These are phyloP conservation scores for Saitozyma podzolica DNA, from an alignment of 768 basidiomycete genomes.

Conservation along the genomic window DNA sequence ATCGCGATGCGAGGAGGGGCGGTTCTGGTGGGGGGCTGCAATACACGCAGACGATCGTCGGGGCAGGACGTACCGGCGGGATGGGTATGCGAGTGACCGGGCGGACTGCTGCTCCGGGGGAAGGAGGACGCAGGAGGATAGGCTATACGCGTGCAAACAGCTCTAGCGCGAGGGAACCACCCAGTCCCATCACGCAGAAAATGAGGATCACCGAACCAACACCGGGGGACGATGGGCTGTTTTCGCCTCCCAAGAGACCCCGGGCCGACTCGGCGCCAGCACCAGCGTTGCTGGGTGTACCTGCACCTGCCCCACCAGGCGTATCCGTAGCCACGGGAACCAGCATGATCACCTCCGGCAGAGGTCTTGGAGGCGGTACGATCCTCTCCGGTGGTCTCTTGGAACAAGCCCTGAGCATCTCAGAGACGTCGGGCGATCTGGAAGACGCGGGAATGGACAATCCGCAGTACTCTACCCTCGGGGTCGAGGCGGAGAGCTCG, in stretches of 20 bases:
- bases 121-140: conserved; percentile 2
- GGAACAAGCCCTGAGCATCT: conserved; percentile 25
- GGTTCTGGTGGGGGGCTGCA: conserved; percentile 60
- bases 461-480: not conserved
- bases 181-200: conserved; percentile 14
- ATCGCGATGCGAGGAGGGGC: conserved; percentile 28
- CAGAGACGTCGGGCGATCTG: conserved; percentile 27
- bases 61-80: conserved; percentile 65
- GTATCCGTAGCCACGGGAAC: not conserved
- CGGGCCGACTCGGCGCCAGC: conserved; percentile 49
- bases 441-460: conserved; percentile 4
- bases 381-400: conserved; percentile 14
- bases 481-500: conserved; percentile 9
- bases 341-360: conserved; percentile 28
- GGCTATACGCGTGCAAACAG: too few species aligned
- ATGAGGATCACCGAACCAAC: conserved; percentile 11
- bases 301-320: not conserved
- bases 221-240: conserved; percentile 33
- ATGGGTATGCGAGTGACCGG: conserved; percentile 76
- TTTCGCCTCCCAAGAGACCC: conserved; percentile 38
- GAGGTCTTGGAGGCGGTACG: conserved; percentile 18
- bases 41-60: conserved; percentile 88
- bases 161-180: conserved; percentile 7
- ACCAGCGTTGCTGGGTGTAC: conserved; percentile 8
- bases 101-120: conserved; percentile 5